Percentiles rank a stretch among this genome's conserved stretches.
These are phyloP conservation scores for Hypomontagnella monticulosa DNA, from an alignment of 495 filamentous ascomycete species.

Conservation along the genomic window DNA sequence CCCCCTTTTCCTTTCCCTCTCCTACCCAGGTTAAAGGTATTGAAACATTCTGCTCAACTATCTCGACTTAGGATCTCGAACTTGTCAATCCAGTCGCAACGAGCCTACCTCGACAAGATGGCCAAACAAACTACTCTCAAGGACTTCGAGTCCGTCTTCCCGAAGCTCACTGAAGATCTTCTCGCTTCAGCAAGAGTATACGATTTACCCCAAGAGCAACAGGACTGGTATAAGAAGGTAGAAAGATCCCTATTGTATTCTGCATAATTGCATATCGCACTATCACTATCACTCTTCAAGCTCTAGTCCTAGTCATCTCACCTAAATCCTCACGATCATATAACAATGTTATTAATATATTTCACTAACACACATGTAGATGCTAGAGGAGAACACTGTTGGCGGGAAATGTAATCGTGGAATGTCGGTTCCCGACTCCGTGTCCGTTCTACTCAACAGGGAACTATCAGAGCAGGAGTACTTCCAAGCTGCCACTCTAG, in stretches of 20 bases:
- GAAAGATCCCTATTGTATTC: slow-evolving; percentile 21
- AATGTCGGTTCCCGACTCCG: slow-evolving; percentile 95
- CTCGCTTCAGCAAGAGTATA: slow-evolving; percentile 78
- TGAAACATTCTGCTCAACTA: not conserved
- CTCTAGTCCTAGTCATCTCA: too few relatives aligned
- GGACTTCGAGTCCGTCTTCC: slow-evolving; percentile 91
- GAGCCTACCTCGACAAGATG: slow-evolving; percentile 53
- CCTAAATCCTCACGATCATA: too few relatives aligned
- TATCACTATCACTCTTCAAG: too few relatives aligned
- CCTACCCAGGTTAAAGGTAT: not conserved
- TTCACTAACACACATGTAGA: slow-evolving; percentile 55
- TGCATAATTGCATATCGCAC: too few relatives aligned
- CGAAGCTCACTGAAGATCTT: slow-evolving; percentile 78
- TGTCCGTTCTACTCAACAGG: slow-evolving; percentile 76
- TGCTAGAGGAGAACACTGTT: slow-evolving; percentile 81
- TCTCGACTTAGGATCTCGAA: not conserved
- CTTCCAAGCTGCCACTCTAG: slow-evolving; percentile 83
- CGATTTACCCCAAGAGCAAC: slow-evolving; percentile 79
- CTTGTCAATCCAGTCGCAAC: not conserved
- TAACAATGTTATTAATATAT: not conserved
- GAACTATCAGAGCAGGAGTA: slow-evolving; percentile 81
- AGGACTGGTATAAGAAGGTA: slow-evolving; percentile 91
- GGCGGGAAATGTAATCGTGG: slow-evolving; percentile 99
- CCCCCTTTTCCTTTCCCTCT: not conserved
- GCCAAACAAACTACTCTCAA: slow-evolving; percentile 73